Evolutionary conservation across 1,284 basidiomycete species (phyloP).

Genomic region (Meripilus lineatus): DNA sequence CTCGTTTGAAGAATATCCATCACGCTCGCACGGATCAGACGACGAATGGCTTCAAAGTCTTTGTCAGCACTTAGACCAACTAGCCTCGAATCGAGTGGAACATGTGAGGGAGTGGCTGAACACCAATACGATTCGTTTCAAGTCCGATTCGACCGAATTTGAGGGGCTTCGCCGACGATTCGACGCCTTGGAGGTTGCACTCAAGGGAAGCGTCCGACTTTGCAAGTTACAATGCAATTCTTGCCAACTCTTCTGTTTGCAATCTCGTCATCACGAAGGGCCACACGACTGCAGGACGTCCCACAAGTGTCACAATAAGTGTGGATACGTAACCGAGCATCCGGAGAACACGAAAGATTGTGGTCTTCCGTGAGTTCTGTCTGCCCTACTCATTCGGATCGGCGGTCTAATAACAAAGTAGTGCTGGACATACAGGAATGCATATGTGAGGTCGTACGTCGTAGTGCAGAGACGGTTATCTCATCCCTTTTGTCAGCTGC

Average conservation of each 20-base stretch:
- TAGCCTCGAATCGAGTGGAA: conserved; percentile 36
- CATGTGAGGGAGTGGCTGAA: conserved; percentile 48
- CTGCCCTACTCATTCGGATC: too few species aligned
- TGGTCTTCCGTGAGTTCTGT: conserved; percentile 38
- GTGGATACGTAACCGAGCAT: conserved; percentile 39
- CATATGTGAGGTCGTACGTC: conserved; percentile 51
- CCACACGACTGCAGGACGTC: conserved; percentile 44
- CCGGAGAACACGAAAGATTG: conserved; percentile 27
- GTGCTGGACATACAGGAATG: conserved; percentile 50
- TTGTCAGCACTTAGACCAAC: conserved; percentile 29
- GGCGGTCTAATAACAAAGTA: conserved; percentile 21
- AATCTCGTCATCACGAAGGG: conserved; percentile 38
- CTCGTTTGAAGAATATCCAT: conserved; percentile 28
- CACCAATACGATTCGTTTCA: conserved; percentile 44
- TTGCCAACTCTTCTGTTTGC: conserved; percentile 47
- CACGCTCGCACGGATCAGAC: conserved; percentile 32
- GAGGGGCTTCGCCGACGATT: conserved; percentile 41
- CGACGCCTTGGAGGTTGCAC: conserved; percentile 36
- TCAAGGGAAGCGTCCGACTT: conserved; percentile 41
- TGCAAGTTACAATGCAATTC: conserved; percentile 41
- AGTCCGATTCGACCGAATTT: conserved; percentile 34
- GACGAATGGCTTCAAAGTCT: conserved; percentile 36
- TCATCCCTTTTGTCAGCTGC: conserved; percentile 6
- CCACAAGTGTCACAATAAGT: conserved; percentile 40
- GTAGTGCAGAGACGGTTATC: not conserved